Conservation (phyloP, 306 rosid genomes). For the Acacia acuminata region DNA sequence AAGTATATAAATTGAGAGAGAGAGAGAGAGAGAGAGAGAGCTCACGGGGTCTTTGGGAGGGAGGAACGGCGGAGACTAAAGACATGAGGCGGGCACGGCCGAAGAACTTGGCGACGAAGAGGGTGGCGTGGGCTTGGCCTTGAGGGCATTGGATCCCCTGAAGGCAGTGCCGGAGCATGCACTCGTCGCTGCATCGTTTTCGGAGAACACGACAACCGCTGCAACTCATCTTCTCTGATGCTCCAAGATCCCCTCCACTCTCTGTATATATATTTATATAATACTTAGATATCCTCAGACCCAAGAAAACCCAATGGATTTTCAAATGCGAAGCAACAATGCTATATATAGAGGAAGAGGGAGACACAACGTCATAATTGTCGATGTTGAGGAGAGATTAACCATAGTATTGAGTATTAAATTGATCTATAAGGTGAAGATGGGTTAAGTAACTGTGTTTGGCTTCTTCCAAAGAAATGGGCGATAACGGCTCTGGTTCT, state of each 20-base stretch:
- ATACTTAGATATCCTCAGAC: background rate
- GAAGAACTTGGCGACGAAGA: constrained; percentile 74
- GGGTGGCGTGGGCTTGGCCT: constrained; percentile 67
- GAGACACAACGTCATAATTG: background rate
- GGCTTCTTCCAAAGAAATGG: constrained; percentile 47
- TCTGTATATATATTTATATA: too few relatives aligned
- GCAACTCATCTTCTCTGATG: constrained; percentile 57
- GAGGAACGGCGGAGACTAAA: constrained; percentile 58
- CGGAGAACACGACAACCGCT: constrained; percentile 75
- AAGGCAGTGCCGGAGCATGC: constrained; percentile 63
- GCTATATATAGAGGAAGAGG: background rate
- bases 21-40: background rate
- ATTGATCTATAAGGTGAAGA: background rate
- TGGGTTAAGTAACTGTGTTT: constrained; percentile 35
- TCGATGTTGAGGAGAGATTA: background rate
- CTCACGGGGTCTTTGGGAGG: constrained; percentile 54
- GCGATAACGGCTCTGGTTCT: constrained; percentile 48
- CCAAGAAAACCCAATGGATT: too few relatives aligned
- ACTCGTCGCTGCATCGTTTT: constrained; percentile 69
- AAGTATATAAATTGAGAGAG: background rate
- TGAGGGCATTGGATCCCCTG: constrained; percentile 53
- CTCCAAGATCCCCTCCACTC: background rate
- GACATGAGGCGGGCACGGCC: constrained; percentile 86
- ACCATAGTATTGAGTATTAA: background rate
- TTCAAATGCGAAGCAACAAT: too few relatives aligned